Evolutionary conservation across 345 rosid species (phyloP).

Genomic region (Populus alba): DNA sequence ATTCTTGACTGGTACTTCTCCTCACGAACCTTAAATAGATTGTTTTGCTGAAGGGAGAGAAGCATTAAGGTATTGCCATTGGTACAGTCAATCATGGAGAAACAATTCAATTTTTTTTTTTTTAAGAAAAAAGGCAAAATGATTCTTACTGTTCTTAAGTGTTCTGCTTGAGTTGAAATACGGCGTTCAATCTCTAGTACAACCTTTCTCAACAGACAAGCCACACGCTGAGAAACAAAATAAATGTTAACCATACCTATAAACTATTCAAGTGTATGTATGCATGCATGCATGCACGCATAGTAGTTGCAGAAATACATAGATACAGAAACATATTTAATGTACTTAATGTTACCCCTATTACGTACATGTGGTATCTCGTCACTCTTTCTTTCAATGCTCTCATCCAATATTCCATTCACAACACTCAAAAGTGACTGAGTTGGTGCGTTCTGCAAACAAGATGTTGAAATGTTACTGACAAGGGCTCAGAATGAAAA

Average conservation of each 20-base stretch:
- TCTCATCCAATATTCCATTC: slow-evolving; percentile 88
- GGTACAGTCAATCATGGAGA: slow-evolving; percentile 2
- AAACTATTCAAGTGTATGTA: not conserved
- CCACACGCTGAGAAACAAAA: slow-evolving; percentile 67
- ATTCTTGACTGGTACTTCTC: slow-evolving; percentile 84
- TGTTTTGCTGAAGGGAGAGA: slow-evolving; percentile 71
- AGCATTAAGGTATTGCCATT: slow-evolving; percentile 8
- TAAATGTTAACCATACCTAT: slow-evolving; percentile 10
- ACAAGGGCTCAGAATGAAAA: not conserved
- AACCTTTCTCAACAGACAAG: slow-evolving; percentile 73
- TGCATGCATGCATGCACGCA: not conserved
- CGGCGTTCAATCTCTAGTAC: slow-evolving; percentile 96
- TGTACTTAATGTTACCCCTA: not conserved
- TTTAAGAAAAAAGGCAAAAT: not conserved
- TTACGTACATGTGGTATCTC: slow-evolving; percentile 84
- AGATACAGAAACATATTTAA: not conserved
- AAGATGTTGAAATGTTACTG: slow-evolving; percentile 21
- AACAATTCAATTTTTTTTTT: not conserved
- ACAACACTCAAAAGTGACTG: slow-evolving; percentile 84
- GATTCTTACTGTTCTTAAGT: slow-evolving; percentile 68
- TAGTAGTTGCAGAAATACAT: not conserved
- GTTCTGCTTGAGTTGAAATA: slow-evolving; percentile 96
- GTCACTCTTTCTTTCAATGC: slow-evolving; percentile 67
- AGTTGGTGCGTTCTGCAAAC: slow-evolving; percentile 85
- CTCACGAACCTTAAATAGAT: slow-evolving; percentile 78